Evolutionary conservation across 164 flowering plant species (phyloP).

Genomic region (Piper longum): DNA sequence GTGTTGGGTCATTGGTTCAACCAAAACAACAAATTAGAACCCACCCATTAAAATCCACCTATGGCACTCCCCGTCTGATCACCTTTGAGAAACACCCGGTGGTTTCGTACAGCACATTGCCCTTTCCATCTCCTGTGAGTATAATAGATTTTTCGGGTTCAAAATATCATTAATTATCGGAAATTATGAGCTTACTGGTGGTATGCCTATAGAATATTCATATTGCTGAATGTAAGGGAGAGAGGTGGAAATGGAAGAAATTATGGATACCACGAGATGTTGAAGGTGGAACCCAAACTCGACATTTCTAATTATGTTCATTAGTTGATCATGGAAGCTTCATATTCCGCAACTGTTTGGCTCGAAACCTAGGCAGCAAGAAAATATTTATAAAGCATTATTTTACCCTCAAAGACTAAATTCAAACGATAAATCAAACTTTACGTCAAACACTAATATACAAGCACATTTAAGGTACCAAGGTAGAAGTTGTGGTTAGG

Average conservation of each 20-base stretch:
- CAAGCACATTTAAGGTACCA: background rate
- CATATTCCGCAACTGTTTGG: background rate
- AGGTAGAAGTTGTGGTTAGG: too few species aligned
- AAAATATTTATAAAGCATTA: background rate
- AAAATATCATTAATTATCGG: background rate
- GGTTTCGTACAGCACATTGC: conserved; percentile 24
- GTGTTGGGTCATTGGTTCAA: too few species aligned
- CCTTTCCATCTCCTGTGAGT: conserved; percentile 45
- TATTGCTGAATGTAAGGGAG: conserved; percentile 30
- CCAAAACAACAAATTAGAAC: too few species aligned
- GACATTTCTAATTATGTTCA: background rate
- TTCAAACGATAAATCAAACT: too few species aligned
- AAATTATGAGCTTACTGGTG: conserved; percentile 19
- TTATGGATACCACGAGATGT: conserved; percentile 3
- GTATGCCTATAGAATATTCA: conserved; percentile 48
- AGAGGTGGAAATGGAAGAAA: conserved; percentile 44
- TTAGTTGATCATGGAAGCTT: background rate
- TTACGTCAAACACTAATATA: background rate
- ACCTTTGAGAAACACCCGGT: conserved; percentile 27
- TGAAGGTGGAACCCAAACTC: background rate
- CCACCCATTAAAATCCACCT: conserved; percentile 43
- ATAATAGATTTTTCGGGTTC: background rate
- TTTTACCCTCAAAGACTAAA: background rate
- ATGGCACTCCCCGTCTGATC: conserved; percentile 44
- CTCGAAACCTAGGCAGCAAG: background rate